These are phyloP conservation scores for Capsicum pubescens DNA, from an alignment of 257 asterid species.

Conservation along the genomic window DNA sequence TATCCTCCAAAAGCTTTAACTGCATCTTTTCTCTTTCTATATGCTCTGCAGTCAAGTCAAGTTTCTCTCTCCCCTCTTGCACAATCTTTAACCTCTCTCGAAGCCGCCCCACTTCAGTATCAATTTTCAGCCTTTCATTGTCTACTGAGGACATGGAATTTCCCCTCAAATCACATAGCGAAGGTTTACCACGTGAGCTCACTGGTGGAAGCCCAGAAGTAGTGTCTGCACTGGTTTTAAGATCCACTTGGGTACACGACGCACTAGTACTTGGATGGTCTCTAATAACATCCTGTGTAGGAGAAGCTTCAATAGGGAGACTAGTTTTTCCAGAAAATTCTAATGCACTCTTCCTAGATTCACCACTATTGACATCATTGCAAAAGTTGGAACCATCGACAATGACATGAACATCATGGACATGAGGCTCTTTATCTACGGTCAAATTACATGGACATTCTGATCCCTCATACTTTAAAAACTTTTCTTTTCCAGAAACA, in stretches of 20 bases:
- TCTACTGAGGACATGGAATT: conserved; percentile 57
- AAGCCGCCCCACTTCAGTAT: conserved; percentile 63
- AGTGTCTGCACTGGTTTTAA: conserved; percentile 45
- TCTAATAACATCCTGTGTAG: conserved; percentile 26
- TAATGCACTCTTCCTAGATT: conserved; percentile 24
- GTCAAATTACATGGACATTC: conserved; percentile 23
- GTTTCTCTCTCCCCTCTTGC: conserved; percentile 77
- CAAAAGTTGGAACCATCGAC: conserved; percentile 31
- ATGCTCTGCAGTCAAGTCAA: conserved; percentile 58
- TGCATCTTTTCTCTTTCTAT: conserved; percentile 58
- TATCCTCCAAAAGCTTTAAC: conserved; percentile 73
- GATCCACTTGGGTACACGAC: conserved; percentile 36
- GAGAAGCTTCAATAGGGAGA: conserved; percentile 37
- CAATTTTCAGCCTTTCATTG: conserved; percentile 64
- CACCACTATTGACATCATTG: conserved; percentile 28
- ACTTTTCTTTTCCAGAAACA: conserved; percentile 30
- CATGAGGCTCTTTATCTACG: conserved; percentile 35
- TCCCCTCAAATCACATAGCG: conserved; percentile 42
- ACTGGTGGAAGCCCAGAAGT: conserved; percentile 63
- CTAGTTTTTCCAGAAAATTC: conserved; percentile 30
- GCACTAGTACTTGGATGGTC: conserved; percentile 36
- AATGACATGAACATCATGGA: conserved; percentile 48
- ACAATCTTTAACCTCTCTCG: conserved; percentile 66
- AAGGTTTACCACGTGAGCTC: conserved; percentile 42
- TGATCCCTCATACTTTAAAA: conserved; percentile 35